Conservation (phyloP, 1,284 basidiomycete species). For the Volvariella surrecta region DNA sequence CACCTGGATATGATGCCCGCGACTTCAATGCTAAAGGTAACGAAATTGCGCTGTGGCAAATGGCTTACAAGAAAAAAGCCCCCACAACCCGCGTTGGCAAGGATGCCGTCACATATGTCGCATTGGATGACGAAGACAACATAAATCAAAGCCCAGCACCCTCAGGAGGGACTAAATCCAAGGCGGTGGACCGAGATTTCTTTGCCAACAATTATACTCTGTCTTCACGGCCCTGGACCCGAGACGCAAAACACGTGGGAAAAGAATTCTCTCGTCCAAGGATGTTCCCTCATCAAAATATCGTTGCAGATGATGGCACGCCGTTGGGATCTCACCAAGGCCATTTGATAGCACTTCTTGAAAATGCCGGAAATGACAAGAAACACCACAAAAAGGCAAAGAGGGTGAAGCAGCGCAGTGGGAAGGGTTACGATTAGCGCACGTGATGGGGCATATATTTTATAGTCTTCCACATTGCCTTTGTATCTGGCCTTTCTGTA, state of each 20-base stretch:
- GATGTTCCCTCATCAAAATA: conserved; percentile 76
- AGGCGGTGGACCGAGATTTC: conserved; percentile 78
- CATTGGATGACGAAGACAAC: conserved; percentile 14
- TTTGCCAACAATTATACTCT: conserved; percentile 53
- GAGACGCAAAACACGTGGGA: conserved; percentile 51
- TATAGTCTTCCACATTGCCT: background rate
- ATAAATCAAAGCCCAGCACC: conserved; percentile 14
- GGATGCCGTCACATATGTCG: conserved; percentile 75
- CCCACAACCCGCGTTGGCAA: conserved; percentile 80
- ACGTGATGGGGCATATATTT: background rate
- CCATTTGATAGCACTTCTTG: conserved; percentile 37
- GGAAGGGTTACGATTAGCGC: conserved; percentile 73
- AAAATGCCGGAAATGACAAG: conserved; percentile 52
- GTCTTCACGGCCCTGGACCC: conserved; percentile 54
- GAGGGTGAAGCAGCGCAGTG: conserved; percentile 81
- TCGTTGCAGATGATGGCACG: conserved; percentile 70
- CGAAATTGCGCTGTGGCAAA: conserved; percentile 49
- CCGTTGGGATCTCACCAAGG: conserved; percentile 40
- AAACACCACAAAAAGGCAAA: conserved; percentile 87
- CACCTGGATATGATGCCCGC: conserved; percentile 61
- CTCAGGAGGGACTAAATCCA: conserved; percentile 38
- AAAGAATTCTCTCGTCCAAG: conserved; percentile 54
- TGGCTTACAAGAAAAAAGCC: conserved; percentile 72
- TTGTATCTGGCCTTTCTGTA: background rate
- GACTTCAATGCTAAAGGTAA: conserved; percentile 77